phyloP scores from a whole-genome alignment of 2,329 filamentous ascomycete genomes.

The Colletotrichum sp. region DNA sequence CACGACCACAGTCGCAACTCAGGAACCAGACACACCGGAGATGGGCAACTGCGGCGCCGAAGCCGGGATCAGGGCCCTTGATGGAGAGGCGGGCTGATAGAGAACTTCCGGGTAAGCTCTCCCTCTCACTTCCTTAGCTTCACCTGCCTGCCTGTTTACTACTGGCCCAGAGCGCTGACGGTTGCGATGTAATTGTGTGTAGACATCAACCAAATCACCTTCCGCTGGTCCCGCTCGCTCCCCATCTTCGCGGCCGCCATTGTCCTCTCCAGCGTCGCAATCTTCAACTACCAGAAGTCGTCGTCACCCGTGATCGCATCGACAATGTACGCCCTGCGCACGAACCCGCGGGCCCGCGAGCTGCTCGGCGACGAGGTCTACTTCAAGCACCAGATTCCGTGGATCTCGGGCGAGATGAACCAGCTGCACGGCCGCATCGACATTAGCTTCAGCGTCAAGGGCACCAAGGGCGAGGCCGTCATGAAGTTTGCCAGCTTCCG shows the following conservation, averaged over 20 bases:
- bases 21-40: conserved; percentile 42
- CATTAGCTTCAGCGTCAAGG: conserved; percentile 86
- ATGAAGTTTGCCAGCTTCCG: conserved; percentile 85
- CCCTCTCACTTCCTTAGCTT: background rate
- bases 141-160: background rate
- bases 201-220: conserved; percentile 50
- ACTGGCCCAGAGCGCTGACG: background rate
- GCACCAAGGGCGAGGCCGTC: conserved; percentile 70
- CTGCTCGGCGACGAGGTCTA: conserved; percentile 87
- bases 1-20: background rate
- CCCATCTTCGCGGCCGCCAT: conserved; percentile 82
- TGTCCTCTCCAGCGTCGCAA: conserved; percentile 75
- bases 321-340: conserved; percentile 90
- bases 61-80: conserved; percentile 65
- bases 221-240: conserved; percentile 74
- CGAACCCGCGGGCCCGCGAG: conserved; percentile 74
- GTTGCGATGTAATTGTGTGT: background rate
- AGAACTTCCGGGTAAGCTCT: conserved; percentile 64
- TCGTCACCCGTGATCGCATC: conserved; percentile 86
- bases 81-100: conserved; percentile 70
- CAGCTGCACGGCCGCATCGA: conserved; percentile 91
- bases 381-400: conserved; percentile 79
- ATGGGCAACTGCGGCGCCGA: conserved; percentile 60
- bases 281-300: conserved; percentile 99
- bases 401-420: conserved; percentile 89